Evolutionary conservation across 2,329 filamentous ascomycete species (phyloP).

Genomic region (Sordariomycetes sp.): DNA sequence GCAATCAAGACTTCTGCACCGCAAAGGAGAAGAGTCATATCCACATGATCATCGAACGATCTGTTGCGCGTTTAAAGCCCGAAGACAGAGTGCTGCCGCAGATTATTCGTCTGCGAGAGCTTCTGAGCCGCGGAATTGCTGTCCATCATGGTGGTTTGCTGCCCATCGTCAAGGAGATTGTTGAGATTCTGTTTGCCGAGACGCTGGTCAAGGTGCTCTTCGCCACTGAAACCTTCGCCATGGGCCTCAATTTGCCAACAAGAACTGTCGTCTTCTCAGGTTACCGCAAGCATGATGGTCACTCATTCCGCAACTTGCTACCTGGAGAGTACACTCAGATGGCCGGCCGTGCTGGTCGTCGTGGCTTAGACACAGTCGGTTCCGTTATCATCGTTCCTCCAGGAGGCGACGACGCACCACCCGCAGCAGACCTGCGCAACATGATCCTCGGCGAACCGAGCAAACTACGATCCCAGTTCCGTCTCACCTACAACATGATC

Average conservation of each 20-base stretch:
- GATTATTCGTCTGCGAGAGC: slow-evolving; percentile 76
- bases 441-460: slow-evolving; percentile 97
- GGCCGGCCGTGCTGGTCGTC: slow-evolving; percentile 92
- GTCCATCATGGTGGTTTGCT: slow-evolving; percentile 93
- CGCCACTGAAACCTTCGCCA: slow-evolving; percentile 96
- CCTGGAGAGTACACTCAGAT: slow-evolving; percentile 98
- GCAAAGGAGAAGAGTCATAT: slow-evolving; percentile 92
- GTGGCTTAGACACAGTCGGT: slow-evolving; percentile 94
- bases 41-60: slow-evolving; percentile 96
- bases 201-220: slow-evolving; percentile 95
- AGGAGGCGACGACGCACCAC: slow-evolving; percentile 77
- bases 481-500: slow-evolving; percentile 99
- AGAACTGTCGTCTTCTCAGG: slow-evolving; percentile 96
- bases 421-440: slow-evolving; percentile 70
- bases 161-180: slow-evolving; percentile 95
- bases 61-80: slow-evolving; percentile 79
- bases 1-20: slow-evolving; percentile 91
- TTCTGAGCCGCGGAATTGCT: slow-evolving; percentile 81
- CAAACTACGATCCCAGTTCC: slow-evolving; percentile 91
- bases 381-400: slow-evolving; percentile 95
- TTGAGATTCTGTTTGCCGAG: slow-evolving; percentile 92
- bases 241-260: slow-evolving; percentile 93
- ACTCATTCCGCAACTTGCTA: slow-evolving; percentile 80
- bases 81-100: slow-evolving; percentile 89
- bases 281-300: slow-evolving; percentile 91